A percentile compares a stretch with the other conserved stretches of the same genome.
phyloP scores from a whole-genome alignment of 345 rosid species.

The Kernera saxatilis region DNA sequence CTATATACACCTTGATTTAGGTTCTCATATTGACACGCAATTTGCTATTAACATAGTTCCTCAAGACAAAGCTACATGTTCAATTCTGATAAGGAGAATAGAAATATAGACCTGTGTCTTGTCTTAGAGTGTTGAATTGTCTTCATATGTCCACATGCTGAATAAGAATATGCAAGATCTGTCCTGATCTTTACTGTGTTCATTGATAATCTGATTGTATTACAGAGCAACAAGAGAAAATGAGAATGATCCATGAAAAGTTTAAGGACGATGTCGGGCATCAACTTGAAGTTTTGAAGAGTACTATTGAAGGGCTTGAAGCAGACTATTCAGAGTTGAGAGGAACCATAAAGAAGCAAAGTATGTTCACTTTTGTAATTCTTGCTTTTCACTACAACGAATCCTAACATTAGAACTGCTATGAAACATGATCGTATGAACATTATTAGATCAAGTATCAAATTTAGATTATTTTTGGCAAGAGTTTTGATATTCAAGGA shows the following conservation, averaged over 20 bases:
- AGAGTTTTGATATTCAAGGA: background rate
- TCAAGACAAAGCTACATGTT: background rate
- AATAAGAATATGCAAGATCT: background rate
- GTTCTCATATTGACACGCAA: background rate
- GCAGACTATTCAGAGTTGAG: constrained; percentile 56
- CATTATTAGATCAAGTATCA: background rate
- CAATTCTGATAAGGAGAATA: background rate
- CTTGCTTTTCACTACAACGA: background rate
- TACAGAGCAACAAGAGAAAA: constrained; percentile 70
- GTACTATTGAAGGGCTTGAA: constrained; percentile 56
- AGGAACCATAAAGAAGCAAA: constrained; percentile 68
- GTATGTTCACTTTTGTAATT: constrained; percentile 38
- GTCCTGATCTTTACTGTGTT: too few relatives aligned
- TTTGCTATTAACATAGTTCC: background rate
- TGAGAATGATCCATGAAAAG: constrained; percentile 58
- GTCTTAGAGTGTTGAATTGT: constrained; percentile 9
- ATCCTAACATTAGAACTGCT: background rate
- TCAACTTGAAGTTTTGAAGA: constrained; percentile 56
- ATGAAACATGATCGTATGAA: background rate
- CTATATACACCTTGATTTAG: background rate
- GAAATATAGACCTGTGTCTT: background rate
- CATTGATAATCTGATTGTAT: constrained; percentile 9
- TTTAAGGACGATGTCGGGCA: constrained; percentile 57
- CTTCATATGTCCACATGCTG: background rate
- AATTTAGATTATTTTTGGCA: background rate